Conservation (phyloP, 108 stramenopile genomes). For the Fistulifera solaris region DNA sequence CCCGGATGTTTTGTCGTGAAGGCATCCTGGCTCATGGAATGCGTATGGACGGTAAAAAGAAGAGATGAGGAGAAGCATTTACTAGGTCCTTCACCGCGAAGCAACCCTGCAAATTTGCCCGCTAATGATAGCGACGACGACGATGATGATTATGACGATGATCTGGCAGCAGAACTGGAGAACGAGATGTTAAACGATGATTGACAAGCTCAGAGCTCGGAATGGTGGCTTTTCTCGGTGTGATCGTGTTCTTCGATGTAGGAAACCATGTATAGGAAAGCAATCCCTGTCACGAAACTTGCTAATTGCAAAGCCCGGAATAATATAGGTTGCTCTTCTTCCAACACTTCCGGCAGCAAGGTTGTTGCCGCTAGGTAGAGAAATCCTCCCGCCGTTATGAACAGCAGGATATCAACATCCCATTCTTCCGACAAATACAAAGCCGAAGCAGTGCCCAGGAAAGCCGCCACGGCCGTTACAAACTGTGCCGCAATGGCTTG, state of each 20-base stretch:
- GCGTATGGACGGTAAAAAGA: conserved; percentile 59
- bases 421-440: conserved; percentile 6
- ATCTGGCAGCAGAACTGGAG: conserved; percentile 48
- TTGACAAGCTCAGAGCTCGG: background rate
- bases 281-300: conserved; percentile 56
- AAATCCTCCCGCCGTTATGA: conserved; percentile 81
- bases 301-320: conserved; percentile 43
- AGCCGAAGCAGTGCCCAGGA: conserved; percentile 54
- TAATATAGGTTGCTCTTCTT: conserved; percentile 24
- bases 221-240: conserved; percentile 3
- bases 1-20: conserved; percentile 63
- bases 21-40: conserved; percentile 75
- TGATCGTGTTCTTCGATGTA: conserved; percentile 38
- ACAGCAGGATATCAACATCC: conserved; percentile 31
- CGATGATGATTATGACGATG: conserved; percentile 42
- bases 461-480: conserved; percentile 74
- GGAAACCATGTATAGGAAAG: conserved; percentile 62
- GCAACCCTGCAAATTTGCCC: background rate
- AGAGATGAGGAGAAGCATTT: conserved; percentile 31
- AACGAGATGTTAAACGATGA: conserved; percentile 30
- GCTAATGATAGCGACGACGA: conserved; percentile 20
- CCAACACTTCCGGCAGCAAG: conserved; percentile 69
- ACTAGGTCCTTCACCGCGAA: conserved; percentile 1
- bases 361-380: conserved; percentile 72
- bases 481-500: conserved; percentile 81